These are phyloP conservation scores for Circinella umbellata DNA, from an alignment of 371 early-diverging fungal genomes.

Conservation along the genomic window DNA sequence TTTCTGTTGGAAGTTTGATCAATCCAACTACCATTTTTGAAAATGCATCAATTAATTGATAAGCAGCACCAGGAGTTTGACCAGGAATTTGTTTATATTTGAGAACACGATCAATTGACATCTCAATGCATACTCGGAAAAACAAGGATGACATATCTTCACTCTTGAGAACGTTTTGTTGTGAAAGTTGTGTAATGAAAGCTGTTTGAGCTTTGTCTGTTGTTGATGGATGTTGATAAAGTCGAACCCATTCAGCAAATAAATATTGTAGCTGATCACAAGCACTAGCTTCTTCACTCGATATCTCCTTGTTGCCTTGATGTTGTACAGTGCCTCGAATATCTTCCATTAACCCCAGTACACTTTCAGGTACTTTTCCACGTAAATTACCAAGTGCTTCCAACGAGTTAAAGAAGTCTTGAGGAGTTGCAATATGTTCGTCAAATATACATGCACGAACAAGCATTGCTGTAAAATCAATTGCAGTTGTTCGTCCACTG, in stretches of 20 bases:
- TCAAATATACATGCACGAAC: slow-evolving; percentile 75
- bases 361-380: slow-evolving; percentile 70
- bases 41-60: slow-evolving; percentile 85
- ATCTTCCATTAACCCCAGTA: slow-evolving; percentile 52
- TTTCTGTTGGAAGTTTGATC: slow-evolving; percentile 29
- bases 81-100: slow-evolving; percentile 61
- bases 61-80: slow-evolving; percentile 57
- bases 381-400: slow-evolving; percentile 71
- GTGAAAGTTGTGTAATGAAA: slow-evolving; percentile 75
- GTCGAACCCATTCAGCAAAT: slow-evolving; percentile 89
- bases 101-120: slow-evolving; percentile 75
- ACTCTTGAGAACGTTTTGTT: slow-evolving; percentile 76
- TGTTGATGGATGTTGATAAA: slow-evolving; percentile 84
- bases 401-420: slow-evolving; percentile 77
- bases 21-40: slow-evolving; percentile 79
- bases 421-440: slow-evolving; percentile 59
- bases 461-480: slow-evolving; percentile 81
- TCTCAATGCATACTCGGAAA: slow-evolving; percentile 88
- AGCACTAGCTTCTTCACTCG: slow-evolving; percentile 50
- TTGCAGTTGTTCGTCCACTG: slow-evolving; percentile 65
- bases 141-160: slow-evolving; percentile 84
- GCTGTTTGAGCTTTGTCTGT: slow-evolving; percentile 73
- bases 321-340: slow-evolving; percentile 20
- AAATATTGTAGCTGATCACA: slow-evolving; percentile 72
- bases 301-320: slow-evolving; percentile 24